Evolutionary conservation across 1,284 basidiomycete genomes (phyloP).

Genomic region (Melampsora occidentalis): DNA sequence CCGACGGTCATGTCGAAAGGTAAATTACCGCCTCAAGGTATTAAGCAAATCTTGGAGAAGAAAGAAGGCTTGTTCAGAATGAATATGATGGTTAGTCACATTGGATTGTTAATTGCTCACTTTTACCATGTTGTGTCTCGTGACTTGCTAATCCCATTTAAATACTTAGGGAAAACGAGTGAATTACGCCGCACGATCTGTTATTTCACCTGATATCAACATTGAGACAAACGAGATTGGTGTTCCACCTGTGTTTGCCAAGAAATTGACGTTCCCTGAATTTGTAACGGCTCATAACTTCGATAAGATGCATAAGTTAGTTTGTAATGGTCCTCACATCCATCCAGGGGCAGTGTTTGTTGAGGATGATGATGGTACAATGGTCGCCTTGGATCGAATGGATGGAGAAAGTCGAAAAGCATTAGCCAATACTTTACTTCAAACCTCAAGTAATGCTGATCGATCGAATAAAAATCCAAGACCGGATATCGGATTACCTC

Average conservation of each 20-base stretch:
- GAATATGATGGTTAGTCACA: constrained; percentile 86
- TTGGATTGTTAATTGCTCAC: constrained; percentile 26
- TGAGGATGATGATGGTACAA: constrained; percentile 87
- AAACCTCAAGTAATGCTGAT: constrained; percentile 71
- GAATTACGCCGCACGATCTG: constrained; percentile 97
- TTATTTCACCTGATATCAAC: constrained; percentile 98
- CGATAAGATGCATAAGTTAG: constrained; percentile 80
- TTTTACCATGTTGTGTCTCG: constrained; percentile 24
- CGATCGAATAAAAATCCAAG: constrained; percentile 57
- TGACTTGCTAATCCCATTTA: background rate
- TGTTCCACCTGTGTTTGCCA: constrained; percentile 94
- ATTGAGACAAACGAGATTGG: constrained; percentile 99
- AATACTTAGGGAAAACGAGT: constrained; percentile 85
- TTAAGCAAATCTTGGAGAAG: constrained; percentile 97
- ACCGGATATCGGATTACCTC: constrained; percentile 55
- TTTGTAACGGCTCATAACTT: constrained; percentile 91
- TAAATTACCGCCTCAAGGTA: constrained; percentile 85
- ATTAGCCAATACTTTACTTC: constrained; percentile 93
- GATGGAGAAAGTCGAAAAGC: constrained; percentile 84
- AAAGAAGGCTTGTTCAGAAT: constrained; percentile 98
- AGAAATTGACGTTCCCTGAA: constrained; percentile 95
- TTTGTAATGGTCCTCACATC: constrained; percentile 83
- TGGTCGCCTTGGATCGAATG: constrained; percentile 79
- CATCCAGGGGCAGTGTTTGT: constrained; percentile 94
- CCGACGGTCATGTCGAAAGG: constrained; percentile 79